Percentiles rank a stretch among this genome's conserved stretches.
These are phyloP conservation scores for Termitomyces sp. DNA, from an alignment of 768 basidiomycete genomes.

Conservation along the genomic window DNA sequence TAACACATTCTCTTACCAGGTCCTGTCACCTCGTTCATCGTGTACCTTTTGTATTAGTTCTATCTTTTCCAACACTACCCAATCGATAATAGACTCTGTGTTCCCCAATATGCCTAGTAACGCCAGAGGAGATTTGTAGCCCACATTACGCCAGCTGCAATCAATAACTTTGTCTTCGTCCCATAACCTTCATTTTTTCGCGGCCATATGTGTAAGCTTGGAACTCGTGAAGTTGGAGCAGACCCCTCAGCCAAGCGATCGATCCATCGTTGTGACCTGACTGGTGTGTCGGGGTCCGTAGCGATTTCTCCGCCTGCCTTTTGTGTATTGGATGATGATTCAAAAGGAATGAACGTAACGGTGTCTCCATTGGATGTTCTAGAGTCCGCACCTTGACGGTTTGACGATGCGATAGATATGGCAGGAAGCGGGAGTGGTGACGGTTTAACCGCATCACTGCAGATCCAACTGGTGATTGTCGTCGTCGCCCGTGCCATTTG, in stretches of 20 bases:
- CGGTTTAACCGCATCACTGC: constrained; percentile 24
- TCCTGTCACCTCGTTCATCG: background rate
- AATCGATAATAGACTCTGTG: background rate
- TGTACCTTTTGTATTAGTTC: background rate
- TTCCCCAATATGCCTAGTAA: constrained; percentile 14
- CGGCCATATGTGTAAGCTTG: constrained; percentile 25
- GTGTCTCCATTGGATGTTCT: constrained; percentile 9
- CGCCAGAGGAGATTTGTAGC: constrained; percentile 57
- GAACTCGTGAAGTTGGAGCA: constrained; percentile 17
- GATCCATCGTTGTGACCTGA: constrained; percentile 41
- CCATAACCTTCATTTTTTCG: constrained; percentile 28
- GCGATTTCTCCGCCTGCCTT: constrained; percentile 18
- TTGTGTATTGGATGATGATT: constrained; percentile 8
- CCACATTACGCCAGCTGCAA: constrained; percentile 53
- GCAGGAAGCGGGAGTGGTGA: constrained; percentile 9
- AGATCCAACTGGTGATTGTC: constrained; percentile 59
- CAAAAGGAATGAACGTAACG: constrained; percentile 16
- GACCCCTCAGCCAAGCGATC: constrained; percentile 39
- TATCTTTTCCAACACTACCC: background rate
- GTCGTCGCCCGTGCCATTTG: constrained; percentile 72
- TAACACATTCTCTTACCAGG: background rate
- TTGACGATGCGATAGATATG: constrained; percentile 2
- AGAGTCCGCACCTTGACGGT: constrained; percentile 14
- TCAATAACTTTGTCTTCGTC: constrained; percentile 33
- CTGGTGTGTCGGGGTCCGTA: constrained; percentile 33